Percentiles rank a stretch among this genome's conserved stretches.
Evolutionary conservation across 1,284 basidiomycete genomes (phyloP).

Genomic region (Cutaneotrichosporon daszewskae): DNA sequence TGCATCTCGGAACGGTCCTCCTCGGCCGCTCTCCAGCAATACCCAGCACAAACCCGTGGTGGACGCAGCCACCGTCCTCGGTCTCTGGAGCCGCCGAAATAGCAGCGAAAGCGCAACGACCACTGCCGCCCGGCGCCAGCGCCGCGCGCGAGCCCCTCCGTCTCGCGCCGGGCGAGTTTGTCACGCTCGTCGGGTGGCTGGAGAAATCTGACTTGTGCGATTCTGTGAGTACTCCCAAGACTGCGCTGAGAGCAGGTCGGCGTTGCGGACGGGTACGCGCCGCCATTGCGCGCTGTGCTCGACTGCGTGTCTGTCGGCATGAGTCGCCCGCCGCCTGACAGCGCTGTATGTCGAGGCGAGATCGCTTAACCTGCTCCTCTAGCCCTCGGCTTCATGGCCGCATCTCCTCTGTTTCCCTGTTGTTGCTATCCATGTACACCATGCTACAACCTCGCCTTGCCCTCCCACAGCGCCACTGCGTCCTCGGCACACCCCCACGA

Average conservation of each 20-base stretch:
- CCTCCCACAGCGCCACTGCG: slow-evolving; percentile 39
- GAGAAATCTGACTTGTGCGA: neutral
- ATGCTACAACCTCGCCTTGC: slow-evolving; percentile 4
- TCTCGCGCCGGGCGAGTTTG: slow-evolving; percentile 1
- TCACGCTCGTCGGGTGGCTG: slow-evolving; percentile 4
- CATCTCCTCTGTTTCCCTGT: no score
- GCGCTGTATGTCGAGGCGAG: neutral
- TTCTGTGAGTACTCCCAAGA: neutral
- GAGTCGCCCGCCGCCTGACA: neutral
- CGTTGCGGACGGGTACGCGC: neutral
- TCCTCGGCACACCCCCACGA: slow-evolving; percentile 45
- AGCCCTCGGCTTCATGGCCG: no score
- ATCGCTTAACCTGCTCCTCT: no score
- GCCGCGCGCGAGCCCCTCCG: neutral
- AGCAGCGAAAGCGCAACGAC: no score
- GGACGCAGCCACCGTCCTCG: neutral
- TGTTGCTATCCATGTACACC: neutral
- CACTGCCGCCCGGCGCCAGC: neutral
- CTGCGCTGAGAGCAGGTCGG: neutral
- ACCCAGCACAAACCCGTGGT: neutral
- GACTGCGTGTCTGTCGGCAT: slow-evolving; percentile 1
- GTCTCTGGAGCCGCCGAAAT: no score
- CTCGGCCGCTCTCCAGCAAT: neutral
- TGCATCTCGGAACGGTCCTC: neutral
- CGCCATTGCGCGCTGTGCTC: neutral